Conservation (phyloP, 495 filamentous ascomycete species). For the Physcia stellaris region DNA sequence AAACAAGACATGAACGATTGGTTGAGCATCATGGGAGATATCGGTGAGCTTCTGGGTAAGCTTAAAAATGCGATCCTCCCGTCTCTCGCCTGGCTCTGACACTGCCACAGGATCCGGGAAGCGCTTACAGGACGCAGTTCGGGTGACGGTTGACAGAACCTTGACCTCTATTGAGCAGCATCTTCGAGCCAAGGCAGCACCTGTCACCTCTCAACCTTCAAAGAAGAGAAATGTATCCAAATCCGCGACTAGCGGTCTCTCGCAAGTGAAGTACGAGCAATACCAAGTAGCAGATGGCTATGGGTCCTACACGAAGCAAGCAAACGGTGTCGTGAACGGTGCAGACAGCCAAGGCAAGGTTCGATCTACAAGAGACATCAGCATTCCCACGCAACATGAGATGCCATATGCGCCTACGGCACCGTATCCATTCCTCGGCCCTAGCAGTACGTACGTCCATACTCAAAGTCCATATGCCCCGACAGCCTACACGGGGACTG, state of each 20-base stretch:
- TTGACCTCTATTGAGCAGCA: conserved; percentile 16
- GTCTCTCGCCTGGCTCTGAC: conserved; percentile 8
- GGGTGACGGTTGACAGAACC: conserved; percentile 18
- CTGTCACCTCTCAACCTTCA: too few species aligned
- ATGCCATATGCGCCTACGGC: too few species aligned
- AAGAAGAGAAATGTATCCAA: too few species aligned
- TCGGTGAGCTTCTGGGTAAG: conserved; percentile 49
- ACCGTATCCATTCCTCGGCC: too few species aligned
- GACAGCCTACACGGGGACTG: conserved; percentile 6
- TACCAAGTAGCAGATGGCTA: too few species aligned
- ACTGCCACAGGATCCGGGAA: conserved; percentile 24
- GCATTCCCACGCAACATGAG: too few species aligned
- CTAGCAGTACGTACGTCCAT: conserved; percentile 8
- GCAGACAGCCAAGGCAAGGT: too few species aligned
- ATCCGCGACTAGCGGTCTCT: too few species aligned
- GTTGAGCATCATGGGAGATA: conserved; percentile 51
- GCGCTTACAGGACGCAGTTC: conserved; percentile 19
- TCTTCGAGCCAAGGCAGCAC: conserved; percentile 15
- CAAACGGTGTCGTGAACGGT: too few species aligned
- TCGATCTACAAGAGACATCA: too few species aligned
- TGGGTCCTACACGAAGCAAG: too few species aligned
- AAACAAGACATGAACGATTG: conserved; percentile 54
- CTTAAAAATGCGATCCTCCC: conserved; percentile 1
- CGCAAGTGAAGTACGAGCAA: too few species aligned
- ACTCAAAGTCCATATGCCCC: conserved; percentile 5